These are phyloP conservation scores for Astrocystis sublimbata DNA, from an alignment of 495 filamentous ascomycete genomes.

Conservation along the genomic window DNA sequence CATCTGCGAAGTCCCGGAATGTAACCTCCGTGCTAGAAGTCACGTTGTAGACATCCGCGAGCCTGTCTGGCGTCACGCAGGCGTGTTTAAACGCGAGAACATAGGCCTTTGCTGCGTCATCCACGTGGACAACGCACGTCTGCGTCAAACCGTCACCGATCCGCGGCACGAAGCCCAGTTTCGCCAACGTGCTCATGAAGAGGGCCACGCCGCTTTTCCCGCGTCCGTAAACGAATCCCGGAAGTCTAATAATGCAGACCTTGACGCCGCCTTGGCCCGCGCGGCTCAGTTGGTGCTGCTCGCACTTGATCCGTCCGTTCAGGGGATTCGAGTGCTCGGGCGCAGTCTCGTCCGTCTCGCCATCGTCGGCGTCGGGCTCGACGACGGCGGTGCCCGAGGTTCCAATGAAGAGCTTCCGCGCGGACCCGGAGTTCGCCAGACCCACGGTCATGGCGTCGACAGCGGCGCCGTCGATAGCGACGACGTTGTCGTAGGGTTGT, in stretches of 20 bases:
- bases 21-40: conserved; percentile 29
- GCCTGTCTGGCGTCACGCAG: neutral
- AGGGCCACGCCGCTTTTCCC: conserved; percentile 39
- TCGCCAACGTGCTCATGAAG: conserved; percentile 27
- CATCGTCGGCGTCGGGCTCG: conserved; percentile 31
- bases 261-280: conserved; percentile 31
- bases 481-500: conserved; percentile 20
- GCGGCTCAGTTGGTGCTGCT: conserved; percentile 20
- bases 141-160: conserved; percentile 24
- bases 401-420: conserved; percentile 36
- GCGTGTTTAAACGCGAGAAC: conserved; percentile 35
- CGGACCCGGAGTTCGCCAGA: conserved; percentile 24
- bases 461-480: conserved; percentile 30
- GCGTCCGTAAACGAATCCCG: conserved; percentile 45
- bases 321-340: conserved; percentile 25
- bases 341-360: conserved; percentile 37
- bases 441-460: conserved; percentile 39
- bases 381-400: conserved; percentile 37
- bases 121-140: conserved; percentile 40
- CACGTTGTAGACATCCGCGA: conserved; percentile 37
- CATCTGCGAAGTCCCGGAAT: conserved; percentile 31
- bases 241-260: conserved; percentile 38
- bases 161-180: conserved; percentile 26
- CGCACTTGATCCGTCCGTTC: conserved; percentile 27
- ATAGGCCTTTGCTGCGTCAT: conserved; percentile 44